Conservation (phyloP, 2,329 filamentous ascomycete species). For the Cordyceps pruinosa region DNA sequence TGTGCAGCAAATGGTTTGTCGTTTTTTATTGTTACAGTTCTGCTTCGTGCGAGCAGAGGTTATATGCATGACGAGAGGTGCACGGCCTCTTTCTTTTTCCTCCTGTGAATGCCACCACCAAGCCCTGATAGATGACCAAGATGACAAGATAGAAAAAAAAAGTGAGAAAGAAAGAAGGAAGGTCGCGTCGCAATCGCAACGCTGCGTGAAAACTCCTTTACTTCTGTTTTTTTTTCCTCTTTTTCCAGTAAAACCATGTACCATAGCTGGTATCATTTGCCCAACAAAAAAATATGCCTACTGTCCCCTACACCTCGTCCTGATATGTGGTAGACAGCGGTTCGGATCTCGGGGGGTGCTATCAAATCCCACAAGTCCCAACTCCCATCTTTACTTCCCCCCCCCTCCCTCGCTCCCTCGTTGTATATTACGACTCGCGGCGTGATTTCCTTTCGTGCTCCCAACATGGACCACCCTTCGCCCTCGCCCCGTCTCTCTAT, state of each 20-base stretch:
- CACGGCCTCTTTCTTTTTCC: background rate
- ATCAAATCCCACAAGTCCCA: background rate
- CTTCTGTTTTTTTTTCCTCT: background rate
- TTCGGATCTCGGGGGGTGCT: too few relatives aligned
- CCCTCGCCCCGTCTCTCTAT: too few relatives aligned
- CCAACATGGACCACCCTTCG: background rate
- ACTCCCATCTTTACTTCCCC: background rate
- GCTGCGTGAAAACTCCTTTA: background rate
- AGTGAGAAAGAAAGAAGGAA: background rate
- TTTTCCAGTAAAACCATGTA: background rate
- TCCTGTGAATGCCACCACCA: background rate
- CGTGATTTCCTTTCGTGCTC: background rate
- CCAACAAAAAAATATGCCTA: background rate
- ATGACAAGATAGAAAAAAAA: background rate
- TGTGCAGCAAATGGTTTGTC: background rate
- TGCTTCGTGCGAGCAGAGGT: background rate
- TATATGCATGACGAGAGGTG: background rate
- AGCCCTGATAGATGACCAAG: background rate
- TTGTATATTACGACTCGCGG: background rate
- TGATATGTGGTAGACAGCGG: too few relatives aligned
- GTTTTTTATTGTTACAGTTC: conserved; percentile 10
- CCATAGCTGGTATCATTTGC: background rate
- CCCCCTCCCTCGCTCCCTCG: background rate
- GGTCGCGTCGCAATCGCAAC: too few relatives aligned
- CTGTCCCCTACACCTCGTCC: too few relatives aligned